These are phyloP conservation scores for Aspergillus aculeatinus DNA, from an alignment of 2,329 filamentous ascomycete species.

Conservation along the genomic window DNA sequence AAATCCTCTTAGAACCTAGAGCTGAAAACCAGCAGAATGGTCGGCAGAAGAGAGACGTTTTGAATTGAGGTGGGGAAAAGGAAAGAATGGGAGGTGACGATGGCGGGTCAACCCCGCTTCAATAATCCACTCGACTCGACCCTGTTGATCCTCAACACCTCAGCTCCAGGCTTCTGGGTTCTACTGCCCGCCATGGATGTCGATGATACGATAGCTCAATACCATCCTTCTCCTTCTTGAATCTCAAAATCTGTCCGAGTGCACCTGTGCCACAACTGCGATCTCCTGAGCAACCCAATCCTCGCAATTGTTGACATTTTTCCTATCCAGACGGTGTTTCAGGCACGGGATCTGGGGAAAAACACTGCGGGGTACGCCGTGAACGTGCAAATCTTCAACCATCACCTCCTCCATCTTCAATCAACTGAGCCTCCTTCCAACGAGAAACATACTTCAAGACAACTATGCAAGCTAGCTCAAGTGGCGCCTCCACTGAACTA, in stretches of 20 bases:
- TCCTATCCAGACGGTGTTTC: neutral
- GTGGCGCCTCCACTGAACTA: neutral
- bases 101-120: slow-evolving; percentile 3
- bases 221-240: neutral
- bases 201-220: neutral
- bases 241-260: neutral
- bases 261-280: neutral
- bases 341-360: slow-evolving; percentile 4
- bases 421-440: neutral
- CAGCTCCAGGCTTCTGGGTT: neutral
- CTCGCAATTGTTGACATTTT: neutral
- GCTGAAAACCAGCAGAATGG: neutral
- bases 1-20: too few relatives aligned
- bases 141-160: neutral
- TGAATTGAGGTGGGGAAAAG: neutral
- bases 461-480: too few relatives aligned
- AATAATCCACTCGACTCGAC: neutral
- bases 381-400: neutral
- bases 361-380: neutral
- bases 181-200: neutral
- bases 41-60: neutral
- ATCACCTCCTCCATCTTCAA: neutral
- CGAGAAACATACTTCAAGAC: neutral
- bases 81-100: neutral
- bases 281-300: neutral